Conservation (phyloP, 1,139 yeast genomes). For the Eremothecium gossypii region DNA sequence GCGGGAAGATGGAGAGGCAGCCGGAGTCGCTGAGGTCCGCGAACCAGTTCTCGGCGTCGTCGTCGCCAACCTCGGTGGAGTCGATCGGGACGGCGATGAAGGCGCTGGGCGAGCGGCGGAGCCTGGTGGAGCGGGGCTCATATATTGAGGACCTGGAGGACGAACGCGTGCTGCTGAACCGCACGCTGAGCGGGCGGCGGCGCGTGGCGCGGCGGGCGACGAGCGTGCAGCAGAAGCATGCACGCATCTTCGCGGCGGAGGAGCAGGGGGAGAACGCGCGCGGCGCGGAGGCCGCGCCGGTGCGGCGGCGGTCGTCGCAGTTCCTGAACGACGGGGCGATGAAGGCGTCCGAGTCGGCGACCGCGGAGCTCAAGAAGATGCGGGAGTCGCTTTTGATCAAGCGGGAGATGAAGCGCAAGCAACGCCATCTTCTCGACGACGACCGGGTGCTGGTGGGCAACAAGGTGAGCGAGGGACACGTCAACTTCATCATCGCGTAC, state of each 20-base stretch:
- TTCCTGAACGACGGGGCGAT: constrained; percentile 10
- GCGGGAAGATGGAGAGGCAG: not conserved
- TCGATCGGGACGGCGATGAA: constrained; percentile 4
- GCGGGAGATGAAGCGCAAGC: constrained; percentile 29
- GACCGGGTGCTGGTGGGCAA: constrained; percentile 61
- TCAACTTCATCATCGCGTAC: constrained; percentile 87
- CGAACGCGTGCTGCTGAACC: constrained; percentile 14
- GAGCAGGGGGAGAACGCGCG: not conserved
- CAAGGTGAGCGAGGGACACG: constrained; percentile 85
- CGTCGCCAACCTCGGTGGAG: constrained; percentile 10
- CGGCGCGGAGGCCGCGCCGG: not conserved
- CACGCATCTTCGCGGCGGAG: not conserved
- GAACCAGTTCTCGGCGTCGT: constrained; percentile 4
- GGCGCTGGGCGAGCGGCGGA: not conserved
- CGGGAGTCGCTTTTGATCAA: constrained; percentile 22
- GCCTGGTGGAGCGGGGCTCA: constrained; percentile 16
- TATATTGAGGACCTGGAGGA: constrained; percentile 18
- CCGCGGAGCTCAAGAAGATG: constrained; percentile 28
- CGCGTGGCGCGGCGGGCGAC: constrained; percentile 1
- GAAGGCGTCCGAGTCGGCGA: constrained; percentile 26
- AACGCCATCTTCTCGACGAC: constrained; percentile 37
- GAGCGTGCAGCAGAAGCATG: not conserved
- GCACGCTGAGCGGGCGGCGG: not conserved
- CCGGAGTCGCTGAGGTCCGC: constrained; percentile 3
- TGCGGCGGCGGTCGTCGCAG: not conserved